Conservation (phyloP, 176 grass and related monocot species). For the Bothriochloa decipiens region DNA sequence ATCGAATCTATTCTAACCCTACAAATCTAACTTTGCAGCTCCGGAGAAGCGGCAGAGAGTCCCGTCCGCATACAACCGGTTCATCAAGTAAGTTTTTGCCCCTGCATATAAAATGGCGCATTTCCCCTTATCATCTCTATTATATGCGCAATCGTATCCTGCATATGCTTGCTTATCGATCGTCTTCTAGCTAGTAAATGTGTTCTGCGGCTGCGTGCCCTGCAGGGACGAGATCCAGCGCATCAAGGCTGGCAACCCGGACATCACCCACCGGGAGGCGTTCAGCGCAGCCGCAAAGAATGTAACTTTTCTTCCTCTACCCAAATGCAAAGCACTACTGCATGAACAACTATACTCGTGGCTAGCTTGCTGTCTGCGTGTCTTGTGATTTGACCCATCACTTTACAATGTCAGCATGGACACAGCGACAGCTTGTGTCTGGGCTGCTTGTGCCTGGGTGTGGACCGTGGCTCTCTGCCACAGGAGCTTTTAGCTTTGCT, state of each 20-base stretch:
- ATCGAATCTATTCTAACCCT: not conserved
- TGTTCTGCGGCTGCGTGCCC: not conserved
- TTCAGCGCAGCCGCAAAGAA: slow-evolving; percentile 99
- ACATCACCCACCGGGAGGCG: slow-evolving; percentile 96
- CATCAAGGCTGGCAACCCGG: slow-evolving; percentile 97
- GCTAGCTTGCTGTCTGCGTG: slow-evolving; percentile 40
- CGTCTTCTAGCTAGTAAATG: slow-evolving; percentile 1
- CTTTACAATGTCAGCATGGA: slow-evolving; percentile 56
- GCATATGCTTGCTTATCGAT: not conserved
- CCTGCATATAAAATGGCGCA: not conserved
- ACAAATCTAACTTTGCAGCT: slow-evolving; percentile 59
- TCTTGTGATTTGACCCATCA: slow-evolving; percentile 60
- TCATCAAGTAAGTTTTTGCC: slow-evolving; percentile 78
- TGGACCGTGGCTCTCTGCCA: slow-evolving; percentile 18
- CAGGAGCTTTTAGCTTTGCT: slow-evolving; percentile 38
- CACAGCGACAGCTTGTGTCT: slow-evolving; percentile 46
- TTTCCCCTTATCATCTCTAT: not conserved
- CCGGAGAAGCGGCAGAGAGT: slow-evolving; percentile 99
- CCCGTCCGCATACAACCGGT: slow-evolving; percentile 95
- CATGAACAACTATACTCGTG: not conserved
- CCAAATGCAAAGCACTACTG: not conserved
- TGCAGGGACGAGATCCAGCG: slow-evolving; percentile 98
- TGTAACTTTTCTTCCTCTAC: slow-evolving; percentile 53
- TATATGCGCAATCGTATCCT: not conserved
- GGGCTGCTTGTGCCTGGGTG: not conserved